Percentiles rank a stretch among this genome's conserved stretches.
Conservation (phyloP, 75 land plant genomes). For the Chamaecyparis obtusa region DNA sequence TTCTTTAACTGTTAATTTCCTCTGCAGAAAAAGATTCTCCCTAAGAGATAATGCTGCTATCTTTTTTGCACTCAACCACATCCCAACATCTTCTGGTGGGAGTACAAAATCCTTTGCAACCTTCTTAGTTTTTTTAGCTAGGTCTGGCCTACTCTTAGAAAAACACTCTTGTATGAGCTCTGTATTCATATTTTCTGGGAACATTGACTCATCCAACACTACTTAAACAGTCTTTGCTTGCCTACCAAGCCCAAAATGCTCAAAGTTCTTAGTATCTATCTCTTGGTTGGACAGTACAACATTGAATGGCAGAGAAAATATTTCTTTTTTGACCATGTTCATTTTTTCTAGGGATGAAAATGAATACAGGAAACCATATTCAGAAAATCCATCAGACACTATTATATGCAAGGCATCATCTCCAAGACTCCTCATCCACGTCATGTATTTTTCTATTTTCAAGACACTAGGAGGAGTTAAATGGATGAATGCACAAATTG, state of each 20-base stretch:
- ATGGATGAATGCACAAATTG: slow-evolving; percentile 24
- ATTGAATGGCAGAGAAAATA: slow-evolving; percentile 28
- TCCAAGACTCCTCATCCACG: slow-evolving; percentile 11
- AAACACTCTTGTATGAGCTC: slow-evolving; percentile 6
- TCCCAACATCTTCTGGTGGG: background rate
- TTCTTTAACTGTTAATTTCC: background rate
- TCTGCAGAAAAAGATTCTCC: slow-evolving; percentile 17
- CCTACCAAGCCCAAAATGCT: background rate
- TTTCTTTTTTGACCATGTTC: slow-evolving; percentile 16
- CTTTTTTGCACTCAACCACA: slow-evolving; percentile 19
- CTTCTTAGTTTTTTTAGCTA: slow-evolving; percentile 5
- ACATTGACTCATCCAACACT: slow-evolving; percentile 19
- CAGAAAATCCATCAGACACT: background rate
- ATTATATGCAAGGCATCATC: slow-evolving; percentile 11
- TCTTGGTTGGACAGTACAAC: background rate
- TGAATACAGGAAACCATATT: slow-evolving; percentile 24
- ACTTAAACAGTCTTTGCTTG: slow-evolving; percentile 3
- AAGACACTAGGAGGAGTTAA: slow-evolving; percentile 13
- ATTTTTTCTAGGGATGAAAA: slow-evolving; percentile 25
- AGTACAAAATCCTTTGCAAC: background rate
- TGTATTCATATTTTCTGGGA: slow-evolving; percentile 3
- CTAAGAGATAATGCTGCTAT: slow-evolving; percentile 19
- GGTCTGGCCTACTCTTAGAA: slow-evolving; percentile 7
- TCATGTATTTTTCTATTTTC: slow-evolving; percentile 10
- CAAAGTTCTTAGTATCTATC: background rate